Percentiles rank a stretch among this genome's conserved stretches.
Conservation (phyloP, 768 basidiomycete genomes). For the Collybia nuda region DNA sequence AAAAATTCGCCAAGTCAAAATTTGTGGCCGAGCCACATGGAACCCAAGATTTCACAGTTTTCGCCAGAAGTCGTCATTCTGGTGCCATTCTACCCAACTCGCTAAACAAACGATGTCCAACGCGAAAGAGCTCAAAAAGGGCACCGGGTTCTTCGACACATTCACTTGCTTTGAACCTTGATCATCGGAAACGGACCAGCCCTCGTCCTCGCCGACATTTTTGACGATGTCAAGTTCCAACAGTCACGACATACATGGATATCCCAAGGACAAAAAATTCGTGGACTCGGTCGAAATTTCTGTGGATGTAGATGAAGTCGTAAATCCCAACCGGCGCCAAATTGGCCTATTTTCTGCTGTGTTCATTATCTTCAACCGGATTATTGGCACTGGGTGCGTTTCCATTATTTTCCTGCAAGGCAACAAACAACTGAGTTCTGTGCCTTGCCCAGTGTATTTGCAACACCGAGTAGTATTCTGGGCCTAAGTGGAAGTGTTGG, state of each 20-base stretch:
- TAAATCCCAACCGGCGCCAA: constrained; percentile 8
- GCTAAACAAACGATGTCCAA: not conserved
- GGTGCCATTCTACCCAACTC: not conserved
- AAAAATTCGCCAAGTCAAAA: too few species aligned
- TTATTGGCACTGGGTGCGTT: constrained; percentile 36
- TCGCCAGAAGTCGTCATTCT: constrained; percentile 1
- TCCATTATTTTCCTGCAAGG: not conserved
- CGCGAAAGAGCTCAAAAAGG: not conserved
- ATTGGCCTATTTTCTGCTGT: constrained; percentile 30
- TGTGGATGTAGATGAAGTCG: not conserved
- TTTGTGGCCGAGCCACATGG: too few species aligned
- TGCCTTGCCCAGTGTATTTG: constrained; percentile 26
- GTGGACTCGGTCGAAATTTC: not conserved
- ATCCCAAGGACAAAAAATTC: not conserved
- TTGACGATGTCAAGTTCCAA: too few species aligned
- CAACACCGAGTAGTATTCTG: constrained; percentile 32
- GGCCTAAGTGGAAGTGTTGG: constrained; percentile 31
- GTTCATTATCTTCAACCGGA: constrained; percentile 37
- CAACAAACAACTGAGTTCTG: not conserved
- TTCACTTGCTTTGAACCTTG: too few species aligned
- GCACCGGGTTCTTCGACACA: not conserved
- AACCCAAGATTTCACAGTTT: too few species aligned
- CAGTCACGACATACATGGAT: too few species aligned
- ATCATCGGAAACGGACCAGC: too few species aligned
- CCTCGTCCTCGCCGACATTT: too few species aligned